Evolutionary conservation across 2,329 filamentous ascomycete genomes (phyloP).

Genomic region (Clarireedia hainanense): DNA sequence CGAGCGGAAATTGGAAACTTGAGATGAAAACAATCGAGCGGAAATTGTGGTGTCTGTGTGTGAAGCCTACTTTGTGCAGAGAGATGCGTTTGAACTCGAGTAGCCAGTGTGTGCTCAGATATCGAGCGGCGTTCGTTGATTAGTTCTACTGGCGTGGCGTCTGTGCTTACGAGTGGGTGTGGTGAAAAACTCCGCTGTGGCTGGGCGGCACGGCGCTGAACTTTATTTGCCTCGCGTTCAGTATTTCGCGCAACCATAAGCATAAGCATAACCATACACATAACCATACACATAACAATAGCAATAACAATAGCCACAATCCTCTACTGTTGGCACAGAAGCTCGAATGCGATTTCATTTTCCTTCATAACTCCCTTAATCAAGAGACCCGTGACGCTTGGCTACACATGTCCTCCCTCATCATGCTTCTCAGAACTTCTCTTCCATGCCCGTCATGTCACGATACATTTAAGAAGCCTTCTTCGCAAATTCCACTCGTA

Average conservation of each 20-base stretch:
- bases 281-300: too few relatives aligned
- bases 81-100: too few relatives aligned
- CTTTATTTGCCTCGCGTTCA: neutral
- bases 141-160: too few relatives aligned
- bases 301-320: neutral
- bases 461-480: constrained; percentile 39
- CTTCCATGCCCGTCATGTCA: neutral
- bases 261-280: too few relatives aligned
- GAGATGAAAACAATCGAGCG: neutral
- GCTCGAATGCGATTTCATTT: neutral
- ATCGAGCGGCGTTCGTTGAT: neutral
- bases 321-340: neutral
- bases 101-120: neutral
- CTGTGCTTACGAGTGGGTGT: too few relatives aligned
- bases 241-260: neutral
- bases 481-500: constrained; percentile 84
- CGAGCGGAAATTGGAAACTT: neutral
- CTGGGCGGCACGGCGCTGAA: neutral
- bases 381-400: neutral
- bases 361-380: neutral
- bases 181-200: neutral
- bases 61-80: neutral
- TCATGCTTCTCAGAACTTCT: neutral
- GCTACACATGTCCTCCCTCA: neutral
- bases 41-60: neutral